A percentile compares a stretch with the other conserved stretches of the same genome.
Conservation (phyloP, 2,329 filamentous ascomycete species). For the Fusarium annulatum region DNA sequence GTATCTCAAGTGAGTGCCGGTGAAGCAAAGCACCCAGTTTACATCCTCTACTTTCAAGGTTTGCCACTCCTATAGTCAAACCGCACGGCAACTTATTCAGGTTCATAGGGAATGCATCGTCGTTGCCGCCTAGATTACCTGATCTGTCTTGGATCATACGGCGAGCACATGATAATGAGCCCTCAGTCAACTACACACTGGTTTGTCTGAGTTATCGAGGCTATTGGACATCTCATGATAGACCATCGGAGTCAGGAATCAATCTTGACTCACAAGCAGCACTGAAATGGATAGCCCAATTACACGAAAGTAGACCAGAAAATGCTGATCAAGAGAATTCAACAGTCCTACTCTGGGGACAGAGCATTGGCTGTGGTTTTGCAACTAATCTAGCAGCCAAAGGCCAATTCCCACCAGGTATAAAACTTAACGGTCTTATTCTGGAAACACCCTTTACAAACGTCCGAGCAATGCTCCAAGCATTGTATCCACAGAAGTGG, state of each 20-base stretch:
- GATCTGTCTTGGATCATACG: slow-evolving; percentile 65
- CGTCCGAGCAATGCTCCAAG: slow-evolving; percentile 75
- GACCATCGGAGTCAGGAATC: slow-evolving; percentile 76
- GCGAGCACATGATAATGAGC: slow-evolving; percentile 54
- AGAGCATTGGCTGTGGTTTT: slow-evolving; percentile 80
- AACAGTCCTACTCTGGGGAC: slow-evolving; percentile 76
- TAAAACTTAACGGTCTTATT: slow-evolving; percentile 63
- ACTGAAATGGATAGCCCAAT: slow-evolving; percentile 67
- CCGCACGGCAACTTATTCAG: slow-evolving; percentile 15
- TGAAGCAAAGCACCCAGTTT: slow-evolving; percentile 52
- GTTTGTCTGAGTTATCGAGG: slow-evolving; percentile 74
- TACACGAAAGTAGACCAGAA: slow-evolving; percentile 46
- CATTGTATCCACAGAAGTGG: slow-evolving; percentile 82
- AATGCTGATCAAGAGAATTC: slow-evolving; percentile 42
- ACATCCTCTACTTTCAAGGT: slow-evolving; percentile 54
- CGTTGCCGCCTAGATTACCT: slow-evolving; percentile 66
- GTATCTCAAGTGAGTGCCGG: not conserved
- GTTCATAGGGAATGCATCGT: slow-evolving; percentile 66
- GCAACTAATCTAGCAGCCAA: slow-evolving; percentile 68
- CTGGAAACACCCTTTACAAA: slow-evolving; percentile 83
- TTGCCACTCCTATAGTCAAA: not conserved
- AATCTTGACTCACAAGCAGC: slow-evolving; percentile 74
- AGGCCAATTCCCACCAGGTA: slow-evolving; percentile 50
- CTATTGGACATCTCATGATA: slow-evolving; percentile 81
- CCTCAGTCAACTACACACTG: slow-evolving; percentile 57